A percentile compares a stretch with the other conserved stretches of the same genome.
These are phyloP conservation scores for Coemansia sp. DNA, from an alignment of 192 early-diverging fungal species.

Conservation along the genomic window DNA sequence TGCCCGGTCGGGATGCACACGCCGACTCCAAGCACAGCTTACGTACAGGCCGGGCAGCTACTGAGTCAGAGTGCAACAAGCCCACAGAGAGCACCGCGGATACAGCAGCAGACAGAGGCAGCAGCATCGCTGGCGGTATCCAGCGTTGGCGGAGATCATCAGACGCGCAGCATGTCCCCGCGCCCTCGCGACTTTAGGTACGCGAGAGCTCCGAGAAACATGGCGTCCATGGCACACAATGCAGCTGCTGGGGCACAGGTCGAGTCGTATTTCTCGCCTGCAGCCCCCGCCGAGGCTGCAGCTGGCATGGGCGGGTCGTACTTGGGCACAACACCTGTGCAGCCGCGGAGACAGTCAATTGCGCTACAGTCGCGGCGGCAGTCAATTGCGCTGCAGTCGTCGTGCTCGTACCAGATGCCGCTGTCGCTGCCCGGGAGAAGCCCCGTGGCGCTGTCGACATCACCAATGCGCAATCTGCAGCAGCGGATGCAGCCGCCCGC, in stretches of 20 bases:
- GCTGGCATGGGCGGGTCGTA: not conserved
- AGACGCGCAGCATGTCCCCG: conserved; percentile 2
- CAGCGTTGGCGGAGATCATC: conserved; percentile 1
- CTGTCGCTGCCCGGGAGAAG: conserved; percentile 19
- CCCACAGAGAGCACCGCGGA: not conserved
- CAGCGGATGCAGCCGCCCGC: conserved; percentile 13
- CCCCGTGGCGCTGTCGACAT: not conserved
- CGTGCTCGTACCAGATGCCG: conserved; percentile 29
- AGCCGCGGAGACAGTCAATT: conserved; percentile 7
- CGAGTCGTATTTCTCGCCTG: conserved; percentile 18
- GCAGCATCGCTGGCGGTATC: not conserved
- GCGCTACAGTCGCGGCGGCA: conserved; percentile 28
- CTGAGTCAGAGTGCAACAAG: not conserved
- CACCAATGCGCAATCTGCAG: conserved; percentile 8
- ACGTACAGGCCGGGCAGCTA: not conserved
- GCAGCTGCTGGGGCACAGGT: not conserved
- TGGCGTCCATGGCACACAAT: conserved; percentile 13
- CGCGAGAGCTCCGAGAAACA: conserved; percentile 6
- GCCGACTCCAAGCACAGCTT: conserved; percentile 22
- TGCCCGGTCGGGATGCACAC: conserved; percentile 15
- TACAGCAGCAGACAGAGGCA: not conserved
- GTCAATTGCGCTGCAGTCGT: conserved; percentile 48
- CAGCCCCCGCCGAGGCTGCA: conserved; percentile 10
- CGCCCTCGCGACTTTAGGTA: not conserved
- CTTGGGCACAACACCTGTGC: conserved; percentile 5